A percentile compares a stretch with the other conserved stretches of the same genome.
phyloP scores from a whole-genome alignment of 805 yeast genomes.

The Teunomyces tritomae region DNA sequence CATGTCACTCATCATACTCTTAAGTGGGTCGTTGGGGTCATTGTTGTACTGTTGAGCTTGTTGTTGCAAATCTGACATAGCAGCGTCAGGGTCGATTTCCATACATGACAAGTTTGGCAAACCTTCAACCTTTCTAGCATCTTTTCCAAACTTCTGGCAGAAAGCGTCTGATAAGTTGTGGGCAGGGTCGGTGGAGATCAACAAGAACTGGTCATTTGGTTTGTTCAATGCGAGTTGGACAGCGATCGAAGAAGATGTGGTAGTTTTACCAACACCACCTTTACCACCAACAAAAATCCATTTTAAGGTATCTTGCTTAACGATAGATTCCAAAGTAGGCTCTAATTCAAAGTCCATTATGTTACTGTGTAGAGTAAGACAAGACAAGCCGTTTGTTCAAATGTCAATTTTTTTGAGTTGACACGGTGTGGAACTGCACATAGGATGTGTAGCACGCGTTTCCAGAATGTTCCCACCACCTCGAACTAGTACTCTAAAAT shows the following conservation, averaged over 20 bases:
- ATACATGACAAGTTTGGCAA: conserved; percentile 86
- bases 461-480: neutral
- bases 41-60: conserved; percentile 56
- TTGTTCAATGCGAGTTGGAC: conserved; percentile 85
- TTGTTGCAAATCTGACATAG: conserved; percentile 77
- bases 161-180: conserved; percentile 97
- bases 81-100: conserved; percentile 97
- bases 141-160: conserved; percentile 97
- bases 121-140: conserved; percentile 91
- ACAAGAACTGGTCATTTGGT: conserved; percentile 74
- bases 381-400: neutral
- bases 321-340: conserved; percentile 67
- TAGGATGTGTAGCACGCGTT: neutral
- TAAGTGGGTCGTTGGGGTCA: conserved; percentile 62
- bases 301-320: conserved; percentile 64
- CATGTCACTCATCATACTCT: conserved; percentile 79
- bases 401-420: neutral
- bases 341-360: conserved; percentile 60
- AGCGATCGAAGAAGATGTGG: conserved; percentile 93
- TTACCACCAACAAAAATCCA: conserved; percentile 99
- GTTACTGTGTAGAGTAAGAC: neutral
- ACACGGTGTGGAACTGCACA: neutral
- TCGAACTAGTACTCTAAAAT: neutral
- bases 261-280: conserved; percentile 99
- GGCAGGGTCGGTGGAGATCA: conserved; percentile 98